These are phyloP conservation scores for Hamamelis virginiana DNA, from an alignment of 164 flowering plant species.

Conservation along the genomic window DNA sequence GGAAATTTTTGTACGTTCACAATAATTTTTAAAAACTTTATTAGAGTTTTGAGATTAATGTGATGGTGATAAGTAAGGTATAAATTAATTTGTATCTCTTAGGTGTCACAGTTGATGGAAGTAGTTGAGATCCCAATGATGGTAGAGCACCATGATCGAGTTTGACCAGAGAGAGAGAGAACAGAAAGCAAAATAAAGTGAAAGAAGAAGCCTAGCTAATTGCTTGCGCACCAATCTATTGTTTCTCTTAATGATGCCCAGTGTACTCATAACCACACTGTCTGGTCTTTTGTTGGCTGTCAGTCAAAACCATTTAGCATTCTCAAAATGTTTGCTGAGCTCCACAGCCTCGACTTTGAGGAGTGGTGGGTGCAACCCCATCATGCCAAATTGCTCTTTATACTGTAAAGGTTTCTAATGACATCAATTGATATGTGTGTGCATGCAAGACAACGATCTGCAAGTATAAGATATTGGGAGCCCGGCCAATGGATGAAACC, in stretches of 20 bases:
- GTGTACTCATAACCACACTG: conserved; percentile 2
- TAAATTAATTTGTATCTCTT: neutral
- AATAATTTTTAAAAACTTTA: too few relatives aligned
- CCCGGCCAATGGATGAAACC: too few relatives aligned
- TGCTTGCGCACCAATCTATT: conserved; percentile 21
- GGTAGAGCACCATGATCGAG: conserved; percentile 17
- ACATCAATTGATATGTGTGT: too few relatives aligned
- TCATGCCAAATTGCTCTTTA: neutral
- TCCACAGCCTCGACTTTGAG: neutral
- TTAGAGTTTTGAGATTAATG: neutral
- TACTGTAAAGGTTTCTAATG: too few relatives aligned
- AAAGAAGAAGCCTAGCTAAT: neutral
- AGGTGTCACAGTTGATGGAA: conserved; percentile 4
- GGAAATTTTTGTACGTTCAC: too few relatives aligned
- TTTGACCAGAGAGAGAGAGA: conserved; percentile 14
- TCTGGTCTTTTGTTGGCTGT: neutral
- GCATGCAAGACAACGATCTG: neutral
- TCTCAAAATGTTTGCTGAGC: neutral
- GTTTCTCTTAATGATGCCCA: conserved; percentile 15
- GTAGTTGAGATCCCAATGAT: conserved; percentile 24
- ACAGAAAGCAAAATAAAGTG: conserved; percentile 5
- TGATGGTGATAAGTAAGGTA: neutral
- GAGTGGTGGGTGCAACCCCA: conserved; percentile 4
- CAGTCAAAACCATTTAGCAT: conserved; percentile 13
- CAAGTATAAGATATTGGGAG: neutral